These are phyloP conservation scores for Schwanniomyces vanrijiae DNA, from an alignment of 805 yeast genomes.

Conservation along the genomic window DNA sequence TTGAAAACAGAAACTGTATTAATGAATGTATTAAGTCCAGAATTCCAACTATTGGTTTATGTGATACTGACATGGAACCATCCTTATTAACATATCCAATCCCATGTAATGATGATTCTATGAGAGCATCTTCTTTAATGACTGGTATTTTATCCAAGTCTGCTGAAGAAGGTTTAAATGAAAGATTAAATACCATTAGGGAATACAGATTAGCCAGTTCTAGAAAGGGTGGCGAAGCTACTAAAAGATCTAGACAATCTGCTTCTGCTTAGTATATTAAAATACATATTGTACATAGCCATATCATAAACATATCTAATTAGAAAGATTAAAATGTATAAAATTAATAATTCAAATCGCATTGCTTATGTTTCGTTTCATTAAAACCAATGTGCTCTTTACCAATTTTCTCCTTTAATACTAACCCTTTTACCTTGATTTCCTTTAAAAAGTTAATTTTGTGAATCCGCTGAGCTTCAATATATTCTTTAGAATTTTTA, in stretches of 20 bases:
- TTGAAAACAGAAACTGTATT: conserved; percentile 77
- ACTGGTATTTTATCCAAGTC: conserved; percentile 83
- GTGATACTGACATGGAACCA: conserved; percentile 94
- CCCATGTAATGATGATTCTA: conserved; percentile 93
- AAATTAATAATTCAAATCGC: conserved; percentile 6
- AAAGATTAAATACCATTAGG: conserved; percentile 42
- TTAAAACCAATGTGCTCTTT: neutral
- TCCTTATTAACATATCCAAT: conserved; percentile 88
- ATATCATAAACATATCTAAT: neutral
- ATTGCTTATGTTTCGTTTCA: neutral
- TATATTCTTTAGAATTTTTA: conserved; percentile 13
- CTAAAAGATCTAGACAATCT: conserved; percentile 1
- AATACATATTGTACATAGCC: conserved; percentile 5
- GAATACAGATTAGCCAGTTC: conserved; percentile 9
- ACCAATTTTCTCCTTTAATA: conserved; percentile 4
- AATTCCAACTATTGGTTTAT: conserved; percentile 89
- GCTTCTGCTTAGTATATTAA: neutral
- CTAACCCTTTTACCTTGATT: conserved; percentile 20
- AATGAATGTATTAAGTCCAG: conserved; percentile 79
- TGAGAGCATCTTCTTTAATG: conserved; percentile 76
- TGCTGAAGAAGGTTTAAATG: conserved; percentile 72
- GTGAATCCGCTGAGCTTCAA: conserved; percentile 18
- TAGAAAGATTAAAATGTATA: neutral
- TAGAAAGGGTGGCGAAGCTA: neutral
- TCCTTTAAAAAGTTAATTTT: conserved; percentile 22